Evolutionary conservation across 495 filamentous ascomycete species (phyloP).

Genomic region (Aspergillus wentii): DNA sequence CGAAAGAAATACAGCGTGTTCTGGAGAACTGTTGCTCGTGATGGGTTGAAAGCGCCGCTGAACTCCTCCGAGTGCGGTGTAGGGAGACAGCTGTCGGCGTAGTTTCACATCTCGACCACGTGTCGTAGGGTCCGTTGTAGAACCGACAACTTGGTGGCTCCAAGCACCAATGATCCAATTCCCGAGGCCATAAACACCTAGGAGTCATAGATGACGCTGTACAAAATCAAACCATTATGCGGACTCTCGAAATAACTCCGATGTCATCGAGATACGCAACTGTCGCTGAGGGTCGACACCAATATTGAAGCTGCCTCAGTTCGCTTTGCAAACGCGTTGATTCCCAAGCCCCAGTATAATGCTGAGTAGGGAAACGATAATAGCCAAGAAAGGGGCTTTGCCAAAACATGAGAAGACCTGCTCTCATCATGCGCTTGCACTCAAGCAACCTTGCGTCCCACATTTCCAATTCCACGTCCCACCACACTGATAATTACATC

Average conservation of each 20-base stretch:
- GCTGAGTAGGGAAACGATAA: too few species aligned
- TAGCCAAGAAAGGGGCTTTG: background rate
- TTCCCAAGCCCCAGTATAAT: too few species aligned
- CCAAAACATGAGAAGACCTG: background rate
- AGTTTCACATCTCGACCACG: conserved; percentile 9
- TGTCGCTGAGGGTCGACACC: too few species aligned
- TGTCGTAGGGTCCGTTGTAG: conserved; percentile 11
- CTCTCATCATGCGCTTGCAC: background rate
- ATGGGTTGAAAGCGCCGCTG: too few species aligned
- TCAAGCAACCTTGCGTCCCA: conserved; percentile 89
- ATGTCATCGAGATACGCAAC: too few species aligned
- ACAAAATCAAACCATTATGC: too few species aligned
- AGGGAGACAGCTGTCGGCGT: conserved; percentile 9
- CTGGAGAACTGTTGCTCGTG: too few species aligned
- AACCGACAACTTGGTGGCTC: conserved; percentile 1
- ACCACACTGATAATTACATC: conserved; percentile 89
- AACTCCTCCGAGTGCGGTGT: conserved; percentile 9
- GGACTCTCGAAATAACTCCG: too few species aligned
- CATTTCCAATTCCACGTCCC: conserved; percentile 90
- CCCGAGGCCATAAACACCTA: background rate
- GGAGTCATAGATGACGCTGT: conserved; percentile 1
- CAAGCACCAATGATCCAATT: too few species aligned
- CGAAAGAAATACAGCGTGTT: conserved; percentile 6
- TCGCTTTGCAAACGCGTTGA: too few species aligned
- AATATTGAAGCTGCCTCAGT: too few species aligned